These are phyloP conservation scores for Kodamaea neixiangensis DNA, from an alignment of 805 yeast species.

Conservation along the genomic window DNA sequence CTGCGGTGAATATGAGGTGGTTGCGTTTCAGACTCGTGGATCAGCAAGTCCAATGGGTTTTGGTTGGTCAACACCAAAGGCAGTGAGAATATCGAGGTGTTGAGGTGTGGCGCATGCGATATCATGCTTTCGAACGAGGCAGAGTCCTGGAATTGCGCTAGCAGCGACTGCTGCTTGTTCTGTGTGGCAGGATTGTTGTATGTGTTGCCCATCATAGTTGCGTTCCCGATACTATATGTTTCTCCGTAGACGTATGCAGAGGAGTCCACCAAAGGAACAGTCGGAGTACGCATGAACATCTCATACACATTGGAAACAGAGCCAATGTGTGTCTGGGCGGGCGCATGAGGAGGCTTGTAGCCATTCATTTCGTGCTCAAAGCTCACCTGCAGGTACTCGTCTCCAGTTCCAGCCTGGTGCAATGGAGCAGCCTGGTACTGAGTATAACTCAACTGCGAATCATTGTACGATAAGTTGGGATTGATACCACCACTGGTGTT, in stretches of 20 bases:
- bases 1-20: background rate
- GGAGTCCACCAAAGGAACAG: background rate
- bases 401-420: conserved; percentile 2
- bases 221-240: background rate
- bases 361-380: background rate
- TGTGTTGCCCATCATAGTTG: background rate
- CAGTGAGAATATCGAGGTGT: background rate
- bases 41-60: background rate
- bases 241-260: background rate
- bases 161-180: background rate
- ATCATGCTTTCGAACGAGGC: background rate
- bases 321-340: background rate
- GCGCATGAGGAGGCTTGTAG: background rate
- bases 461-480: background rate
- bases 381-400: background rate
- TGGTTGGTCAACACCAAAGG: background rate
- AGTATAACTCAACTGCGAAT: background rate
- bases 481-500: background rate
- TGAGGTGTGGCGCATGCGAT: background rate
- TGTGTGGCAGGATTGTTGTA: background rate
- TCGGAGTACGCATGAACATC: background rate
- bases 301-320: background rate
- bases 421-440: background rate
- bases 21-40: too few relatives aligned
- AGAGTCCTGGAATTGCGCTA: background rate